phyloP scores from a whole-genome alignment of 768 basidiomycete genomes.

The Hygrophorus pudorinus region DNA sequence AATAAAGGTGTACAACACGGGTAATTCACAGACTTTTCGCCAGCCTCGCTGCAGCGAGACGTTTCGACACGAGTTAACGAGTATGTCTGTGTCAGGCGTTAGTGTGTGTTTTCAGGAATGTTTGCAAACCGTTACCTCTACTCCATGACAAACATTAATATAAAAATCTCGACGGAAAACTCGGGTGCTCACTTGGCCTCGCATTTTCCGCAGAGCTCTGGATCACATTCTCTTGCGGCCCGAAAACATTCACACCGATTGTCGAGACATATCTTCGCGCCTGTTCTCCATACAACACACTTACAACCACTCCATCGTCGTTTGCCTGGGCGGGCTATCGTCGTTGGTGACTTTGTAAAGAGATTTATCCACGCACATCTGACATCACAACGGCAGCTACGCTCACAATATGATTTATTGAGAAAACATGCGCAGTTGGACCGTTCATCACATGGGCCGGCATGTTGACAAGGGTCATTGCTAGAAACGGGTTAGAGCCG shows the following conservation, averaged over 20 bases:
- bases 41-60: slow-evolving; percentile 34
- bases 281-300: slow-evolving; percentile 24
- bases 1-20: neutral
- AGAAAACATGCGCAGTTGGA: slow-evolving; percentile 38
- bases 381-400: slow-evolving; percentile 40
- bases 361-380: slow-evolving; percentile 36
- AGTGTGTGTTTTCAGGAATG: neutral
- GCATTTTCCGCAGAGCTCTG: slow-evolving; percentile 48
- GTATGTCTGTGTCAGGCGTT: slow-evolving; percentile 15
- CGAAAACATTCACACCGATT: slow-evolving; percentile 42
- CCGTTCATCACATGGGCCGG: slow-evolving; percentile 39
- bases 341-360: neutral
- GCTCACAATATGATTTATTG: slow-evolving; percentile 44
- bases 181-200: slow-evolving; percentile 31
- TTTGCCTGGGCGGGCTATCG: slow-evolving; percentile 21
- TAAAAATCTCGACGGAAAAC: neutral
- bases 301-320: slow-evolving; percentile 50
- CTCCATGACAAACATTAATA: neutral
- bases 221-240: slow-evolving; percentile 55
- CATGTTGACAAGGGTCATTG: slow-evolving; percentile 39
- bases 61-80: slow-evolving; percentile 33
- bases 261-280: slow-evolving; percentile 23
- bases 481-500: neutral
- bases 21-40: slow-evolving; percentile 28
- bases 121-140: slow-evolving; percentile 1